Evolutionary conservation across 1,139 yeast genomes (phyloP).

Genomic region (Magnusiomyces fungicola): DNA sequence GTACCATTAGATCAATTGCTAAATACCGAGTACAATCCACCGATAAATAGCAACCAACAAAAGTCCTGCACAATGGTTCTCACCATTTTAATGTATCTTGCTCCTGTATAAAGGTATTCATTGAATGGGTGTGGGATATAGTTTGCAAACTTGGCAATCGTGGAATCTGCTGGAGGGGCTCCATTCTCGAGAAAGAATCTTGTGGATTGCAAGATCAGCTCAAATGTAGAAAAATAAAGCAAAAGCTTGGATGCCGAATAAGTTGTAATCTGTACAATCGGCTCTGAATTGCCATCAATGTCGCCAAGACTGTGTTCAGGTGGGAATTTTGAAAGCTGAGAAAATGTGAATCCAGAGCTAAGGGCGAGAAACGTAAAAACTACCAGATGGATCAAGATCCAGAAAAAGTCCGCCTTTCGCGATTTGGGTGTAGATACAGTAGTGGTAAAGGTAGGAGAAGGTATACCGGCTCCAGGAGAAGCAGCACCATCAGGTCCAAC

Average conservation of each 20-base stretch:
- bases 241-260: slow-evolving; percentile 15
- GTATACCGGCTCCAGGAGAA: not conserved
- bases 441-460: slow-evolving; percentile 3
- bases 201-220: slow-evolving; percentile 29
- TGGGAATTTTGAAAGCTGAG: not conserved
- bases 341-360: slow-evolving; percentile 3
- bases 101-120: slow-evolving; percentile 24
- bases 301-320: too few species aligned
- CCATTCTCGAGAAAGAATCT: slow-evolving; percentile 30
- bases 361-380: slow-evolving; percentile 9
- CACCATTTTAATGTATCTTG: slow-evolving; percentile 24
- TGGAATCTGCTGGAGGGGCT: slow-evolving; percentile 24
- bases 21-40: slow-evolving; percentile 20
- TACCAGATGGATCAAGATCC: slow-evolving; percentile 11
- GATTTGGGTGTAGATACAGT: slow-evolving; percentile 5
- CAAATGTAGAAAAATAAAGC: slow-evolving; percentile 28
- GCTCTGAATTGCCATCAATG: not conserved
- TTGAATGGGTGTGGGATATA: slow-evolving; percentile 29
- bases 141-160: slow-evolving; percentile 23
- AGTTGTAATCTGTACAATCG: not conserved
- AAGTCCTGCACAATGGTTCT: slow-evolving; percentile 27
- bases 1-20: too few species aligned
- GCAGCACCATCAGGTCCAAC: not conserved
- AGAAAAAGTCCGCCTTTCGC: slow-evolving; percentile 3
- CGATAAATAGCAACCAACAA: slow-evolving; percentile 27